Base-by-base conservation (phyloP, 2,329 filamentous ascomycete species). In the Polytolypa hystricis region DNA sequence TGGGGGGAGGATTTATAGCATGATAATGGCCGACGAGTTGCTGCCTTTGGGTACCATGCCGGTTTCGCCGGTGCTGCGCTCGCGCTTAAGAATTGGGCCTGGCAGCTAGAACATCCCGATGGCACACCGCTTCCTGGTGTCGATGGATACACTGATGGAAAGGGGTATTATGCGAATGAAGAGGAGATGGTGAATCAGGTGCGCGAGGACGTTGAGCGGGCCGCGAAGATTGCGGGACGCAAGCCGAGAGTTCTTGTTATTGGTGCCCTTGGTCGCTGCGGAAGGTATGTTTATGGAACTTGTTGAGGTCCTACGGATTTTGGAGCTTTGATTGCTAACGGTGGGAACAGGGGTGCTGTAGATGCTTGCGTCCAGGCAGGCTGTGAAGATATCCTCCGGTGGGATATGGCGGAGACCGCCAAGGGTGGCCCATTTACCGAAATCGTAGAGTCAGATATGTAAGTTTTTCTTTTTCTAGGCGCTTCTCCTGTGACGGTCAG, bases 331-430 rank as follows among this genome's bases (percentile, higher is more conserved):
- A 27, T 27, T 15, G 21, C 33, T 28, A 12, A 31, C 12, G 6
- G 18, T 15, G 31, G 16, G 9, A 86, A 87, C 38, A 76, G 73
- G 30, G 89, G 89, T 43, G 87, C 87, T 14, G 78, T 89, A 25
- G 82, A 93, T 49, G 68, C 89, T 41, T 84, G 82, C 58, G 66
- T 75, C 48, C 77, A 79, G 61, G 79, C 79, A 10, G 87, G 86
- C 39, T 70, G 89, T 27, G 42, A 46, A 20, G 43, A 81, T 50
- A 80, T 94, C 50, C 60, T 77, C 42, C 67, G 76, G 59, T 81
- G 77, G 77, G 86, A 94, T 66, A 72, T 93, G 56, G 72, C 73
- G 20, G 84, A 94, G 71, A 93, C 85, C 26, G 69, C 70, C 40
- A 73, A 72, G 58, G 75, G 78, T 49, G 84, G 84, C 1, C 84